phyloP scores from a whole-genome alignment of 2,329 filamentous ascomycete species.

The Nothophoma quercina region DNA sequence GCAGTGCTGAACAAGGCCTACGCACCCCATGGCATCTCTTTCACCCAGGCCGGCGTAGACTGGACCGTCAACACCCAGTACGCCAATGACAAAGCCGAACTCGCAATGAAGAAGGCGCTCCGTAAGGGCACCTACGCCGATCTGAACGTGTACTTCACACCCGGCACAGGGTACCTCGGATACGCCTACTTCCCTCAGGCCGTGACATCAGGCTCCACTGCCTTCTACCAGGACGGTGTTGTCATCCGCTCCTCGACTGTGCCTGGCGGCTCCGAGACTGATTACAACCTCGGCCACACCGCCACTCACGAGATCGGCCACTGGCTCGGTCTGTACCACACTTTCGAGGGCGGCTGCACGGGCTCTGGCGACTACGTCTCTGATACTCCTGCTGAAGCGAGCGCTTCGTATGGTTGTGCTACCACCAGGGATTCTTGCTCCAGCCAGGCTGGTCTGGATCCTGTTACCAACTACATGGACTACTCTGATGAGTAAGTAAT shows the following conservation, averaged over 20 bases:
- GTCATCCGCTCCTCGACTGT: slow-evolving; percentile 26
- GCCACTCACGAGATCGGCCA: slow-evolving; percentile 45
- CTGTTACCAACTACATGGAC: slow-evolving; percentile 48
- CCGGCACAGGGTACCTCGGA: slow-evolving; percentile 12
- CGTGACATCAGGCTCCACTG: slow-evolving; percentile 17
- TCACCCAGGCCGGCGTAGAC: slow-evolving; percentile 23
- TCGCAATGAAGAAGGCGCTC: slow-evolving; percentile 21
- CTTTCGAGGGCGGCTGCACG: slow-evolving; percentile 40
- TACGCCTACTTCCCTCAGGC: slow-evolving; percentile 24
- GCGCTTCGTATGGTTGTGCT: slow-evolving; percentile 33
- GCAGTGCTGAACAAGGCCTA: slow-evolving; percentile 21
- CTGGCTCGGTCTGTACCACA: slow-evolving; percentile 43
- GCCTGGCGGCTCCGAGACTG: slow-evolving; percentile 26
- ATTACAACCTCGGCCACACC: slow-evolving; percentile 33
- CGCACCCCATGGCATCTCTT: slow-evolving; percentile 23
- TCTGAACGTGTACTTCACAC: slow-evolving; percentile 38
- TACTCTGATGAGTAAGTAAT: slow-evolving; percentile 34
- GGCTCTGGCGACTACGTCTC: slow-evolving; percentile 35
- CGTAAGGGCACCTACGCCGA: slow-evolving; percentile 35
- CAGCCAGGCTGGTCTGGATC: slow-evolving; percentile 33
- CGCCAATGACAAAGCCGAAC: slow-evolving; percentile 16
- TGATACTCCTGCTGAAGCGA: slow-evolving; percentile 35
- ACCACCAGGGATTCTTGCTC: slow-evolving; percentile 38
- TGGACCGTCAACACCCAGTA: slow-evolving; percentile 20
- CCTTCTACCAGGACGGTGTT: slow-evolving; percentile 34